Evolutionary conservation across 2,329 filamentous ascomycete genomes (phyloP).

Genomic region (Phaeophleospora eucalypticola): DNA sequence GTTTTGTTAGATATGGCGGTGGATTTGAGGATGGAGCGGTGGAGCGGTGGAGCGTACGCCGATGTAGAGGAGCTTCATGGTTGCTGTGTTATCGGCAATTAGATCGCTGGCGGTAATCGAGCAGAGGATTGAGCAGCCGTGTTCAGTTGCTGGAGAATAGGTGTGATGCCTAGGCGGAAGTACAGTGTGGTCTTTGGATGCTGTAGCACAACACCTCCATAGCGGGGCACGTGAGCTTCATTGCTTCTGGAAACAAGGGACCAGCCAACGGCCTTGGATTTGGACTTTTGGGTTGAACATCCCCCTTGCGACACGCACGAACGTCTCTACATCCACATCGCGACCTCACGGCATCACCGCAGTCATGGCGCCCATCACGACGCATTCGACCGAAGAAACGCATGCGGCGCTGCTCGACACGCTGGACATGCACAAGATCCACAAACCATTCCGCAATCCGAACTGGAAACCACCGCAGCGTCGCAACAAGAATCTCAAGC

Average conservation of each 20-base stretch:
- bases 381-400: slow-evolving; percentile 68
- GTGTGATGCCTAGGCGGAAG: no score
- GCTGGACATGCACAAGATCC: slow-evolving; percentile 82
- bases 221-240: background rate
- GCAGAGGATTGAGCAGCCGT: no score
- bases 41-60: slow-evolving; percentile 56
- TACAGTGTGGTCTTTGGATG: no score
- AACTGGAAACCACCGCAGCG: slow-evolving; percentile 90
- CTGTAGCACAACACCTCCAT: no score
- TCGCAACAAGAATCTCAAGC: slow-evolving; percentile 98
- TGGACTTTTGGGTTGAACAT: no score
- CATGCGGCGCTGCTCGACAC: slow-evolving; percentile 84
- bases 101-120: background rate
- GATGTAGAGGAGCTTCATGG: slow-evolving; percentile 84
- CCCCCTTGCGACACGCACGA: no score
- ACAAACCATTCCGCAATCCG: slow-evolving; percentile 85
- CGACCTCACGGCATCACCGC: background rate
- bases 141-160: no score
- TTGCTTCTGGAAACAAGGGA: no score
- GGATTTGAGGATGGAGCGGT: slow-evolving; percentile 14
- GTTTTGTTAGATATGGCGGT: slow-evolving; percentile 21
- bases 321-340: no score
- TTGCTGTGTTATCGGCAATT: slow-evolving; percentile 35
- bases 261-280: no score
- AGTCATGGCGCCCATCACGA: slow-evolving; percentile 57